These are phyloP conservation scores for Syzygium aqueum DNA, from an alignment of 345 rosid genomes.

Conservation along the genomic window DNA sequence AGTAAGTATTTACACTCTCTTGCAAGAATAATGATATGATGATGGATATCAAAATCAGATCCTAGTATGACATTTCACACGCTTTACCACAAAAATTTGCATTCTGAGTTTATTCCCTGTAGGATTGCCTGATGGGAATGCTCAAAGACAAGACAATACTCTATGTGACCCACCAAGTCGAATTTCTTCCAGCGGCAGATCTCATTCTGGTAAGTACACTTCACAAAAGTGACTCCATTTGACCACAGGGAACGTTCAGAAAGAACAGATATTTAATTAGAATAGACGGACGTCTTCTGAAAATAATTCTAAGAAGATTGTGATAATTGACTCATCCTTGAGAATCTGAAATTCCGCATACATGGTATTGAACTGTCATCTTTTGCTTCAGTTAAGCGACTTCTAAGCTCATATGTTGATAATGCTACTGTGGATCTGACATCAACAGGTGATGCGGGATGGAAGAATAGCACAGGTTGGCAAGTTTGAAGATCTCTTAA, in stretches of 20 bases:
- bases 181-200: conserved; percentile 95
- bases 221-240: conserved; percentile 3
- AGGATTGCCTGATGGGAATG: conserved; percentile 91
- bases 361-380: neutral
- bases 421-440: neutral
- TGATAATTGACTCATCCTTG: neutral
- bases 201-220: conserved; percentile 61
- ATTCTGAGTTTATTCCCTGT: neutral
- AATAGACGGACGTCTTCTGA: neutral
- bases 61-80: neutral
- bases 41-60: neutral
- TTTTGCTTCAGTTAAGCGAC: neutral
- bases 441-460: conserved; percentile 74
- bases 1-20: conserved; percentile 15
- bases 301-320: neutral
- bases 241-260: neutral
- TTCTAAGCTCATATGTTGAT: neutral
- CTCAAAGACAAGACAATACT: conserved; percentile 68
- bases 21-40: neutral
- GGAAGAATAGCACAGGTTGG: conserved; percentile 89
- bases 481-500: conserved; percentile 58
- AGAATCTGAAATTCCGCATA: neutral
- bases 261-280: neutral
- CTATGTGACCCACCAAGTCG: conserved; percentile 95
- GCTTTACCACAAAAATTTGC: neutral